These are phyloP conservation scores for Botryosphaeria dothidea DNA, from an alignment of 2,329 filamentous ascomycete genomes.

Conservation along the genomic window DNA sequence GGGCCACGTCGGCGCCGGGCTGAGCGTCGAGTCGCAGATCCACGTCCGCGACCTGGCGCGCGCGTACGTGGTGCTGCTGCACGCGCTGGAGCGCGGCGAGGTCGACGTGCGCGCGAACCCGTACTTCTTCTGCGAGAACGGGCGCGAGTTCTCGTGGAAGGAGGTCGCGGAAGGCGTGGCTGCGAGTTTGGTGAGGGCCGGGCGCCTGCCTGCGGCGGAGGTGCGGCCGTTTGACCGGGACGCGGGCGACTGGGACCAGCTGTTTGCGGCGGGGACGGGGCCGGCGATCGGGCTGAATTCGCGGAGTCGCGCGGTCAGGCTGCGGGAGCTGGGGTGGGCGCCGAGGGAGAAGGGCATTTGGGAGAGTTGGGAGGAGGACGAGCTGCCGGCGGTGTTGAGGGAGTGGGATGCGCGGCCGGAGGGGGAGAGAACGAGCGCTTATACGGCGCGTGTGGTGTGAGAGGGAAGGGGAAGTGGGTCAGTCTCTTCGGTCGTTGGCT, in stretches of 20 bases:
- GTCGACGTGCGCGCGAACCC: constrained; percentile 42
- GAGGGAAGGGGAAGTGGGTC: too few relatives aligned
- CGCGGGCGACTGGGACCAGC: constrained; percentile 39
- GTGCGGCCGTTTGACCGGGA: constrained; percentile 26
- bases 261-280: constrained; percentile 33
- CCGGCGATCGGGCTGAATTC: constrained; percentile 46
- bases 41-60: constrained; percentile 51
- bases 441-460: background rate
- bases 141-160: constrained; percentile 46
- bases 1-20: constrained; percentile 47
- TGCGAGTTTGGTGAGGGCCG: constrained; percentile 37
- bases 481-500: too few relatives aligned
- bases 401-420: constrained; percentile 25
- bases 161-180: constrained; percentile 43
- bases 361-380: constrained; percentile 44
- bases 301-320: constrained; percentile 45
- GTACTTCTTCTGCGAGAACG: constrained; percentile 54
- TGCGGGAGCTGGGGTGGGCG: constrained; percentile 49
- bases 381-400: constrained; percentile 41
- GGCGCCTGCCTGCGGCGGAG: constrained; percentile 38
- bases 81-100: constrained; percentile 43
- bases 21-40: constrained; percentile 44
- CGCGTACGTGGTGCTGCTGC: constrained; percentile 22
- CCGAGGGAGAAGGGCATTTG: constrained; percentile 46
- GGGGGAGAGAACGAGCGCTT: background rate